These are phyloP conservation scores for Penstemon barbatus DNA, from an alignment of 257 asterid genomes.

Conservation along the genomic window DNA sequence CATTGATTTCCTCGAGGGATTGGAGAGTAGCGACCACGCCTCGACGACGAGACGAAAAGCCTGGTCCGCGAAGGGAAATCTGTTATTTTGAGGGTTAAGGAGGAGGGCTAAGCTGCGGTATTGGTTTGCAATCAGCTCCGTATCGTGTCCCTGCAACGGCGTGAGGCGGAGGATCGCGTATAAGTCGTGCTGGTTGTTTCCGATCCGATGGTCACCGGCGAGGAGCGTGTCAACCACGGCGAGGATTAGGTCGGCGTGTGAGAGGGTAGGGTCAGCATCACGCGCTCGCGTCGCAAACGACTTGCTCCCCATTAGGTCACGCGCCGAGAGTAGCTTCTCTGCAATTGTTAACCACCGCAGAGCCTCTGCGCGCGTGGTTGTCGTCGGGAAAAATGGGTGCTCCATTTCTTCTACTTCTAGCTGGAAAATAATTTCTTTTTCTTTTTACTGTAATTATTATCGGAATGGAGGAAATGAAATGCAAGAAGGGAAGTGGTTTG, in stretches of 20 bases:
- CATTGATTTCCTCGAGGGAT: constrained; percentile 55
- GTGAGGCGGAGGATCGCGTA: constrained; percentile 76
- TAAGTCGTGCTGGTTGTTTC: constrained; percentile 63
- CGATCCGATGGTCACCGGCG: constrained; percentile 80
- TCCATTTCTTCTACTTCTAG: constrained; percentile 66
- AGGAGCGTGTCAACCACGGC: constrained; percentile 85
- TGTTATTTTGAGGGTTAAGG: constrained; percentile 73
- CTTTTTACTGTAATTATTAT: background rate
- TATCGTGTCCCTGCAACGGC: constrained; percentile 59
- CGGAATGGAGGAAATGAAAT: background rate
- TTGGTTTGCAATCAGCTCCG: constrained; percentile 62
- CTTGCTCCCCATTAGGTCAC: constrained; percentile 81
- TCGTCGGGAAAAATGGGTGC: constrained; percentile 71
- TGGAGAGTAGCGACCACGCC: constrained; percentile 83
- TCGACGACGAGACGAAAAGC: constrained; percentile 75
- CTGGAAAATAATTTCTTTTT: background rate
- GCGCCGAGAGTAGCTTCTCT: constrained; percentile 80
- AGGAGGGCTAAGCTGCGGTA: constrained; percentile 60
- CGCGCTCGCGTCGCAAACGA: constrained; percentile 90
- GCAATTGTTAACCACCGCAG: constrained; percentile 79
- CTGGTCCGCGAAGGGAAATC: constrained; percentile 68
- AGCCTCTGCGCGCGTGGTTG: constrained; percentile 80
- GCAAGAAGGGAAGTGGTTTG: background rate
- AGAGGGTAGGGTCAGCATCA: constrained; percentile 78
- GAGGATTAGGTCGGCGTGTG: constrained; percentile 77